Evolutionary conservation across 768 basidiomycete species (phyloP), one percentile per base, ranked within the genome.

Genomic region (Russula ochroleuca): DNA sequence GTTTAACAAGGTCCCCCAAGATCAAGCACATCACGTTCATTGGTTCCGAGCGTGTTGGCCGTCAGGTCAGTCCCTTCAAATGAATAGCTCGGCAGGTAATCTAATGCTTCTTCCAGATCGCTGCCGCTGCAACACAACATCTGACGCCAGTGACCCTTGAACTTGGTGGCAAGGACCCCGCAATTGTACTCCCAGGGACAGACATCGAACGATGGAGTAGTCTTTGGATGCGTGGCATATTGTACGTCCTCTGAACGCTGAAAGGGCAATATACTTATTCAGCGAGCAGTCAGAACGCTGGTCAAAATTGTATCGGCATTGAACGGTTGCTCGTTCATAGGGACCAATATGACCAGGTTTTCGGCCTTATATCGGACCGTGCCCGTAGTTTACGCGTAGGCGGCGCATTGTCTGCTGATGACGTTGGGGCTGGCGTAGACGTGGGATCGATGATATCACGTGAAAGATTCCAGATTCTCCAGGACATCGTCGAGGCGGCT

Each of bases 281-380:
- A 21, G 17, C n/a, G 19, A 40, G 15, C 51, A 94, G 93, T 79
- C 94, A 94, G 79, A 92, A 93, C 63, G 83, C 84, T 56, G 95
- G 95, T 23, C 96, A 98, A 76, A 98, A 98, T 70, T 99, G 96
- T 73, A 96, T 99, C 69, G 96, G 95, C 40, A 91, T 95, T 66
- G 96, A 99, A 74, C 85, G 94, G 2, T 82, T 98, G 67, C 83
- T 98, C 51, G 92, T 98, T 41, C 94, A 94, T 70, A 72, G 77
- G 0, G 80, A 80, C 0, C 87, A 92, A 69, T 89, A 94, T 69
- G 84, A 93, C 52, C 83, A 86, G 6, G 82, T 98, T 54, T 82
- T 86, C 68, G 77, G 78, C 3, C 80, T 85, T 23, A 79, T 98
- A 69, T 70, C 76, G 23, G 82, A 85, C n/a, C 83, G 87, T 17